Percentiles rank a stretch among this genome's conserved stretches.
Evolutionary conservation across 164 flowering plant genomes (phyloP).

Genomic region (Magnolia kwangsiensis): DNA sequence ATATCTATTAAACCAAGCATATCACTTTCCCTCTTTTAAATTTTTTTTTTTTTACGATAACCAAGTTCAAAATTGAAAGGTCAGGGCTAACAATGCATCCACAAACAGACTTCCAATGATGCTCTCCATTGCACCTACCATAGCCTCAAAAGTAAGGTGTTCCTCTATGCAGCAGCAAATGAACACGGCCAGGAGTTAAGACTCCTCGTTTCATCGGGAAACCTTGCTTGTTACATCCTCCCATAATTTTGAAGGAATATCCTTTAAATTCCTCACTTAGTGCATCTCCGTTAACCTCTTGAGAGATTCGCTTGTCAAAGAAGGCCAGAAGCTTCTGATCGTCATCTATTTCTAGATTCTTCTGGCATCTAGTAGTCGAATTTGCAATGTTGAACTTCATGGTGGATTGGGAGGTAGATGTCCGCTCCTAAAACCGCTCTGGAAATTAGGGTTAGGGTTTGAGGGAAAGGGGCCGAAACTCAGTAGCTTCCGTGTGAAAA

Average conservation of each 20-base stretch:
- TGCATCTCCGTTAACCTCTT: slow-evolving; percentile 39
- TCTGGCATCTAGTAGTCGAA: slow-evolving; percentile 29
- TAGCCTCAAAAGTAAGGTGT: slow-evolving; percentile 69
- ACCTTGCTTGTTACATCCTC: slow-evolving; percentile 18
- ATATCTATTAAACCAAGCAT: slow-evolving; percentile 59
- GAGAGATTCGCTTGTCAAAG: slow-evolving; percentile 44
- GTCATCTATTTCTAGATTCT: slow-evolving; percentile 20
- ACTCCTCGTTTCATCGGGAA: slow-evolving; percentile 23
- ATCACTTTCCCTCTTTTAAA: slow-evolving; percentile 62
- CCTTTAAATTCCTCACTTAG: slow-evolving; percentile 22
- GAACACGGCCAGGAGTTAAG: slow-evolving; percentile 40
- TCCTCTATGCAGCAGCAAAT: slow-evolving; percentile 56
- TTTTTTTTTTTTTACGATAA: slow-evolving; percentile 67
- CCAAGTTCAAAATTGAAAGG: slow-evolving; percentile 61
- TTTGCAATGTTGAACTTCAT: slow-evolving; percentile 29
- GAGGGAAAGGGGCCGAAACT: not conserved
- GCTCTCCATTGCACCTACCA: slow-evolving; percentile 62
- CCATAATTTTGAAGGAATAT: slow-evolving; percentile 19
- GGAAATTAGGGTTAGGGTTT: slow-evolving; percentile 4
- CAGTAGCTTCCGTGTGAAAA: slow-evolving; percentile 31
- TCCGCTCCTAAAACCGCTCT: not conserved
- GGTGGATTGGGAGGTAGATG: not conserved
- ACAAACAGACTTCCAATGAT: slow-evolving; percentile 62
- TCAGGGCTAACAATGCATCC: slow-evolving; percentile 69
- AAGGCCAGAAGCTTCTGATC: slow-evolving; percentile 34